Conservation (phyloP, 441 rosid genomes). For the Aleurites moluccanus region DNA sequence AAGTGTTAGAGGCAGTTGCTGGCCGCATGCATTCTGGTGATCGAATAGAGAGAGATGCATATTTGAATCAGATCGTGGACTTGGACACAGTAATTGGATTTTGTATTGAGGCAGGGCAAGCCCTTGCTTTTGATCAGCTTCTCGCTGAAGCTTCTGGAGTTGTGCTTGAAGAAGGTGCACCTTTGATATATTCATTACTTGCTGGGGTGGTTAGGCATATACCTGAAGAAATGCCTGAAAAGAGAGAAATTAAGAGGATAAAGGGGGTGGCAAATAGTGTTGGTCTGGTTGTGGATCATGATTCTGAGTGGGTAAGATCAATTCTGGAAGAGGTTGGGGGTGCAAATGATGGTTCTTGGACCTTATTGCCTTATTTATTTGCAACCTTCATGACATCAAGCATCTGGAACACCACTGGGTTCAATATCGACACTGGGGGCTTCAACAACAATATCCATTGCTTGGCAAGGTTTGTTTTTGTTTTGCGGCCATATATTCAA, state of each 20-base stretch:
- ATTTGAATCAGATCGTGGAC: slow-evolving; percentile 82
- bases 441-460: slow-evolving; percentile 96
- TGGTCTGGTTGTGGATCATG: slow-evolving; percentile 69
- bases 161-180: slow-evolving; percentile 86
- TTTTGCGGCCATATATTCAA: background rate
- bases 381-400: slow-evolving; percentile 87
- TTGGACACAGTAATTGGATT: slow-evolving; percentile 93
- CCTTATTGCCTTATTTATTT: slow-evolving; percentile 88
- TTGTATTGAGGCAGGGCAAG: slow-evolving; percentile 98
- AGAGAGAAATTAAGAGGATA: slow-evolving; percentile 81
- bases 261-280: slow-evolving; percentile 71
- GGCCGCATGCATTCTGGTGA: slow-evolving; percentile 97
- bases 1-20: slow-evolving; percentile 82
- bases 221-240: slow-evolving; percentile 88
- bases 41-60: slow-evolving; percentile 78
- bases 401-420: slow-evolving; percentile 88
- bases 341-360: slow-evolving; percentile 94
- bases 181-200: slow-evolving; percentile 79
- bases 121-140: slow-evolving; percentile 90
- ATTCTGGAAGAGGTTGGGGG: slow-evolving; percentile 94
- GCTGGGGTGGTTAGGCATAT: slow-evolving; percentile 74
- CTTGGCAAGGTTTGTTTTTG: slow-evolving; percentile 73
- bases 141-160: slow-evolving; percentile 92
- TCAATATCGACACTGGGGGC: slow-evolving; percentile 94
- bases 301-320: slow-evolving; percentile 91